Evolutionary conservation across 2,329 filamentous ascomycete species (phyloP), one percentile per base, ranked within the genome.

Genomic region (Phyllosticta citriasiana): DNA sequence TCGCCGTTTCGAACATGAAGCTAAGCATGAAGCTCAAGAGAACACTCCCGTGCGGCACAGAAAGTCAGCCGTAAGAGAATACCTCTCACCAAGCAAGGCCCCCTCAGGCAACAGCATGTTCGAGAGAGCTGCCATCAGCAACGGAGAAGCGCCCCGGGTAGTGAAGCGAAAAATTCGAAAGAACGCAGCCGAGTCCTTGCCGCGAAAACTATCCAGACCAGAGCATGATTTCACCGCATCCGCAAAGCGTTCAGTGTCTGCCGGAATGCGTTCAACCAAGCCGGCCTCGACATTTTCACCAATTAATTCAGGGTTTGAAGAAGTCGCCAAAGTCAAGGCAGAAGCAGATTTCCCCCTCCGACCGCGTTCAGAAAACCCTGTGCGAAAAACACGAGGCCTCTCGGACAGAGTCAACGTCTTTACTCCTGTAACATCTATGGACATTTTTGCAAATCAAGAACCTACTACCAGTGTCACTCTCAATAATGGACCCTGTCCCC

Each of bases 261-360:
- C 55, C 16, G 35, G 53, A 33, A 40, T 59, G 57, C 52, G 25
- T 12, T 55, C n/a, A 24, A 59, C 53, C 35, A 53, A 56, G 27
- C 35, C 58, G 4, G 19, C 26, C 4, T 60, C 40, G 14, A 47
- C 40, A 16, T 16, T 25, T 12, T 10, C 53, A 9, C 33, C 16
- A 8, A 22, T n/a, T 16, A 50, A 55, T n/a, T 47, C 40, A 47
- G 40, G n/a, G 16, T 5, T n/a, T 47, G 77, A 78, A 59, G 76
- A 80, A 54, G 77, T 77, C 60, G 78, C 80, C 52, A 65, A 66
- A 5, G 61, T 66, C 16, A 73, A 73, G 71, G 65, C 61, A 65
- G 61, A 64, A 65, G 7, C 14, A 47, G 16, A 47, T 7, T 4
- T 47, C 4, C 14, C 40, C 12, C n/a, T 4, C 3, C 16, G 4